Evolutionary conservation across 1,284 basidiomycete species (phyloP).

Genomic region (Exobasidium cylindrosporum): DNA sequence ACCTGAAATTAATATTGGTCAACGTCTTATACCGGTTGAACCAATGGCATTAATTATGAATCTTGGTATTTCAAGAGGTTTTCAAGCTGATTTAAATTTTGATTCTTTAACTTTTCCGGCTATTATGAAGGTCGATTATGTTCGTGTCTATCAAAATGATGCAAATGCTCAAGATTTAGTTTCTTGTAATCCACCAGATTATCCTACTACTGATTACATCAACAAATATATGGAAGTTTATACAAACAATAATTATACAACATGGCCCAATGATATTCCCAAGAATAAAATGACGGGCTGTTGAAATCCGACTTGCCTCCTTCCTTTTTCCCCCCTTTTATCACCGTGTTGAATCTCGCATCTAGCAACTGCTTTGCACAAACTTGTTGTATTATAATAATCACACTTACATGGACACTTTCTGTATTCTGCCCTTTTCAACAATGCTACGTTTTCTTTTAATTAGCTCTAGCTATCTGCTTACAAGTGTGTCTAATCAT

Average conservation of each 20-base stretch:
- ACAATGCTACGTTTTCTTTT: not conserved
- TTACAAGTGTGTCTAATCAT: slow-evolving; percentile 12
- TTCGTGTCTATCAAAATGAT: slow-evolving; percentile 43
- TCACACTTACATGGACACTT: not conserved
- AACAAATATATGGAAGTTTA: slow-evolving; percentile 42
- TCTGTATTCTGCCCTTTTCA: not conserved
- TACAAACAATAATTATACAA: slow-evolving; percentile 46
- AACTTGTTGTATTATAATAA: not conserved
- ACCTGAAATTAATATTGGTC: slow-evolving; percentile 30
- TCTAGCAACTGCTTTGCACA: not conserved
- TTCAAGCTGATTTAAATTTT: slow-evolving; percentile 43
- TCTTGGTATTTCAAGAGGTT: slow-evolving; percentile 43
- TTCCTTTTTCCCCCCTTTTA: not conserved
- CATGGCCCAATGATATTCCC: slow-evolving; percentile 40
- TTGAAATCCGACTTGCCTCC: not conserved
- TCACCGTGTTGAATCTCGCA: not conserved
- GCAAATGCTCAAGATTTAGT: slow-evolving; percentile 24
- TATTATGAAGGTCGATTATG: slow-evolving; percentile 41
- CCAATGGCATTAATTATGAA: slow-evolving; percentile 52
- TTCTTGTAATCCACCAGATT: slow-evolving; percentile 45
- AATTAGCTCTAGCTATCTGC: no score
- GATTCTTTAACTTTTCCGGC: slow-evolving; percentile 34
- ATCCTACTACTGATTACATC: slow-evolving; percentile 52
- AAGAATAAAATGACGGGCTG: slow-evolving; percentile 40
- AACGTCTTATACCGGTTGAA: slow-evolving; percentile 45